Evolutionary conservation across 148 eudicot genomes (phyloP).

Genomic region (Heliamphora exappendiculata): DNA sequence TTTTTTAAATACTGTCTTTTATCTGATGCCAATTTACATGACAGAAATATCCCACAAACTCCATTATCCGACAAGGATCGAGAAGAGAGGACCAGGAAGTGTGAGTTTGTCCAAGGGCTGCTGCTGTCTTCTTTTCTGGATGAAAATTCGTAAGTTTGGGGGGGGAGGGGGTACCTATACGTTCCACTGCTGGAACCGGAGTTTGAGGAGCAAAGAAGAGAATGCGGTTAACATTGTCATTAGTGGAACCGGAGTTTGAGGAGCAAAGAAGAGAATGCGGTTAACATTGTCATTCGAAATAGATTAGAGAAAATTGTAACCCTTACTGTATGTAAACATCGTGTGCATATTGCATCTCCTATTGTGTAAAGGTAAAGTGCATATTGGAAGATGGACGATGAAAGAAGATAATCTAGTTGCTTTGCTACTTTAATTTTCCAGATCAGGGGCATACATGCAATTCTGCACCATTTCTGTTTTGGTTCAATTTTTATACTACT

Average conservation of each 20-base stretch:
- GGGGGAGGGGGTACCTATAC: not conserved
- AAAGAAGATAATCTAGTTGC: not conserved
- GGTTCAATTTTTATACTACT: not conserved
- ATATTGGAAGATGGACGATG: not conserved
- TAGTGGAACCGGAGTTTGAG: not conserved
- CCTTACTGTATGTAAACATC: not conserved
- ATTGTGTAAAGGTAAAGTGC: no score
- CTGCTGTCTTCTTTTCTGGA: slow-evolving; percentile 63
- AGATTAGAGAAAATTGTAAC: not conserved
- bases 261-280: slow-evolving; percentile 11
- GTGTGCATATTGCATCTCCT: no score
- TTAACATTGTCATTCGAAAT: slow-evolving; percentile 7
- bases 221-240: not conserved
- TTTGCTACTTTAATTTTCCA: no score
- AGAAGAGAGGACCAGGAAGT: slow-evolving; percentile 62
- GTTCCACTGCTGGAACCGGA: not conserved
- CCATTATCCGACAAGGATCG: slow-evolving; percentile 65
- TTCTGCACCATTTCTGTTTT: no score
- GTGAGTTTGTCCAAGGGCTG: slow-evolving; percentile 66
- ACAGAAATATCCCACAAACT: slow-evolving; percentile 28
- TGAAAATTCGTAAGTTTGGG: slow-evolving; percentile 30
- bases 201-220: not conserved
- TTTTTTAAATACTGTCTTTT: no score
- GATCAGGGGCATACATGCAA: no score
- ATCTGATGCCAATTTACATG: not conserved